Conservation (phyloP, 257 asterid species). For the Solanum neorickii region DNA sequence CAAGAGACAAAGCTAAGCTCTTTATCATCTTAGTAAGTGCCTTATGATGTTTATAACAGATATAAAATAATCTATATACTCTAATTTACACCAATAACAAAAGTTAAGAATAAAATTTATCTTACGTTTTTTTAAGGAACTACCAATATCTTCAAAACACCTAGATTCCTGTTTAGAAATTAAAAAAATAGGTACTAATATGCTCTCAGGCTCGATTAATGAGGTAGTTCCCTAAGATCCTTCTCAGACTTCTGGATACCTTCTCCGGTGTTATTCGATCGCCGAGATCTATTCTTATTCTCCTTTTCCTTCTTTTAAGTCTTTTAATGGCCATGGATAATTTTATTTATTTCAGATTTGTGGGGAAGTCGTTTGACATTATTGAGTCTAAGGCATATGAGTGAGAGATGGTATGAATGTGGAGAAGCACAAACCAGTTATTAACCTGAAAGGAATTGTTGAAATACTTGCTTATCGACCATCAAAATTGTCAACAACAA, state of each 20-base stretch:
- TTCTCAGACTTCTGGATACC: background rate
- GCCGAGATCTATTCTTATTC: background rate
- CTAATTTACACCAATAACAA: background rate
- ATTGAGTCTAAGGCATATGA: background rate
- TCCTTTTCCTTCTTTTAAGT: background rate
- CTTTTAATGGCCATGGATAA: background rate
- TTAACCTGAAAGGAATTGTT: background rate
- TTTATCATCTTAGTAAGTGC: background rate
- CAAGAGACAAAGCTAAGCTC: background rate
- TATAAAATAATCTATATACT: background rate
- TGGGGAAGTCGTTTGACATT: background rate
- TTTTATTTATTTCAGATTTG: too few species aligned
- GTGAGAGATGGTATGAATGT: background rate
- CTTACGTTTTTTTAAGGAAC: background rate
- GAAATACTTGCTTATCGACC: background rate
- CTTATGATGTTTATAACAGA: background rate
- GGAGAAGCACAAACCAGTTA: background rate
- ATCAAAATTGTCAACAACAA: background rate
- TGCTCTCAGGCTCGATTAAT: background rate
- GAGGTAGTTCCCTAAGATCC: background rate
- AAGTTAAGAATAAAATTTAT: background rate
- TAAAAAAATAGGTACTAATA: background rate
- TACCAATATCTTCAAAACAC: background rate
- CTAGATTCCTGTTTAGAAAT: background rate
- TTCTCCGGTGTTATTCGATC: background rate